Conservation (phyloP, 2,329 filamentous ascomycete species). For the Ceratocystis diversiconidia region DNA sequence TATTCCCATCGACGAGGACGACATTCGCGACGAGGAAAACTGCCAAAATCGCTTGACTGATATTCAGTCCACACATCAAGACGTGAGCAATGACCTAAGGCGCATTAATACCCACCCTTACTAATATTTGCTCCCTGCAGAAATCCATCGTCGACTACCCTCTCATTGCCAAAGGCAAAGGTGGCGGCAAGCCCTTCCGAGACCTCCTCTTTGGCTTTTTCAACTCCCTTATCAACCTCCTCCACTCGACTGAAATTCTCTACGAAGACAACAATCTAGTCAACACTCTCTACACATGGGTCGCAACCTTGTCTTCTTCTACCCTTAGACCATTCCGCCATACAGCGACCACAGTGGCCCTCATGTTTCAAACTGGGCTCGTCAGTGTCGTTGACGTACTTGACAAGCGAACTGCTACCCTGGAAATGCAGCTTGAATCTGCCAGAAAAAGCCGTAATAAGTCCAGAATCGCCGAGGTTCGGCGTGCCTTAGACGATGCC, state of each 20-base stretch:
- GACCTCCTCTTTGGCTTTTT: slow-evolving; percentile 68
- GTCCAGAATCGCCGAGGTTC: slow-evolving; percentile 56
- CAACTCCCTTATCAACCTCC: slow-evolving; percentile 55
- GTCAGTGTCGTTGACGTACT: slow-evolving; percentile 59
- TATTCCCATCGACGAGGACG: slow-evolving; percentile 60
- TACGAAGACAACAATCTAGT: slow-evolving; percentile 65
- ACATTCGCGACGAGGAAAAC: slow-evolving; percentile 82
- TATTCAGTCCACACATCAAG: slow-evolving; percentile 76
- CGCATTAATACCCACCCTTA: not conserved
- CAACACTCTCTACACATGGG: slow-evolving; percentile 82
- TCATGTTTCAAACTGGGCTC: slow-evolving; percentile 65
- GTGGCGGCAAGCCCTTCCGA: slow-evolving; percentile 59
- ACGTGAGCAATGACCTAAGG: slow-evolving; percentile 35
- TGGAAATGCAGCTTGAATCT: slow-evolving; percentile 62
- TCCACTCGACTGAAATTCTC: slow-evolving; percentile 69
- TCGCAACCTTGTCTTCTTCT: slow-evolving; percentile 80
- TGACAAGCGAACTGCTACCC: slow-evolving; percentile 57
- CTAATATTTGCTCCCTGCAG: slow-evolving; percentile 32
- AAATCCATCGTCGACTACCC: slow-evolving; percentile 74
- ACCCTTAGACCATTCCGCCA: slow-evolving; percentile 81
- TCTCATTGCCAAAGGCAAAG: slow-evolving; percentile 65
- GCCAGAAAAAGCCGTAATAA: slow-evolving; percentile 67
- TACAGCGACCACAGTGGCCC: slow-evolving; percentile 72
- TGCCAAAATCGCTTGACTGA: slow-evolving; percentile 64
- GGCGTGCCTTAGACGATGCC: slow-evolving; percentile 56